Base-by-base conservation (phyloP, 2,329 filamentous ascomycete species). In the Penicillium sp. region DNA sequence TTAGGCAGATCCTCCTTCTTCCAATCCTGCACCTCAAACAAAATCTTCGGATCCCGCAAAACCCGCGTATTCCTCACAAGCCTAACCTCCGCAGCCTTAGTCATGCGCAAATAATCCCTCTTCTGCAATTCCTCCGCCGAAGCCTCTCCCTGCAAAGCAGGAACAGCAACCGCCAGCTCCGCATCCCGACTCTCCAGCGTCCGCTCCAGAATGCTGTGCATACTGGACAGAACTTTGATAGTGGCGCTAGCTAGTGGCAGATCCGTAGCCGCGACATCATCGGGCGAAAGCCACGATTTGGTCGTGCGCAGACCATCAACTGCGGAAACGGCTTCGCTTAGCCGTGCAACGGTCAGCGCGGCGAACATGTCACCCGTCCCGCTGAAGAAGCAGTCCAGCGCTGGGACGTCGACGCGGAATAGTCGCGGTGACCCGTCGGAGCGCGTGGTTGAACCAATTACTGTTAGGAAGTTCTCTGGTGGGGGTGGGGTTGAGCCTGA, bases 321-420 rank as follows among this genome's bases (percentile, higher is more conserved):
- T 3, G 75, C 76, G 51, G 79, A 75, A 1, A 91, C 88, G 27
- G 91, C 92, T 78, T 97, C 91, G 57, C 93, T 87, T 69, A 99
- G 86, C 31, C 93, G 87, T 40, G 90, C 90, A 1, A 96, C 86
- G 70, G 91, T 92, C 45, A 99, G 82, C 8, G 93, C 93, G 31
- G 92, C 93, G 71, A 99, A 97, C 93, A 99, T 97, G 78, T 99
- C 94, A 46, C 94, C 94, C 0, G 95, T 97, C 40, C 94, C 94
- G 67, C 89, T 92, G 76, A 97, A 99, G 81, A 94, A 96, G 76
- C 92, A 90, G 70, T 96, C 90, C 58, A 97, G 87, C 29, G 88
- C 85, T 0, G 93, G 92, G 55, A 97, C 91, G 55, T 89, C 86
- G 68, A 97, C 87, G 68, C 88, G 87, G 81, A 97, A 99, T 51